Evolutionary conservation across 805 yeast species (phyloP).

Genomic region (Yarrowia divulgata): DNA sequence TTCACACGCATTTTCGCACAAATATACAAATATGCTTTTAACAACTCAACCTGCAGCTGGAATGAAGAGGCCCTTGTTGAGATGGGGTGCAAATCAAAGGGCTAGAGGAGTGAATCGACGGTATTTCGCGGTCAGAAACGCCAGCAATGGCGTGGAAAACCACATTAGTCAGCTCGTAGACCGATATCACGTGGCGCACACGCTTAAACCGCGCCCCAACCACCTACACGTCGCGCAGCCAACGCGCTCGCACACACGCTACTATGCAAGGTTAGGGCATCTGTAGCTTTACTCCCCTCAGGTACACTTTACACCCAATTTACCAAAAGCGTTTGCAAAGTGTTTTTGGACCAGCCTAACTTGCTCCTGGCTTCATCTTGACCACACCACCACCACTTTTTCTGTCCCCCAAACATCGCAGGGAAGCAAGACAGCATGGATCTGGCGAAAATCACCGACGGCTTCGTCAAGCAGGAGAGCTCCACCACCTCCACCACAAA

Average conservation of each 20-base stretch:
- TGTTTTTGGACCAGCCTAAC: slow-evolving; percentile 9
- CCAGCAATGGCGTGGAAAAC: background rate
- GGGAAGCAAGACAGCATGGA: slow-evolving; percentile 13
- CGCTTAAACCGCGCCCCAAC: background rate
- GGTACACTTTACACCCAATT: slow-evolving; percentile 35
- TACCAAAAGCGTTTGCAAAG: slow-evolving; percentile 37
- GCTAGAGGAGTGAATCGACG: too few species aligned
- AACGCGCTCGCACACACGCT: slow-evolving; percentile 9
- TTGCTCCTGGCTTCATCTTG: slow-evolving; percentile 29
- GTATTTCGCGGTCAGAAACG: background rate
- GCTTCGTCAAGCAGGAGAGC: slow-evolving; percentile 33
- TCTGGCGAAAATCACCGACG: slow-evolving; percentile 38
- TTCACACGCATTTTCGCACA: slow-evolving; percentile 13
- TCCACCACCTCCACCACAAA: slow-evolving; percentile 3
- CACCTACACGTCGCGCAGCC: slow-evolving; percentile 1
- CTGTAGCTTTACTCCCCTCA: background rate
- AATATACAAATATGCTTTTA: slow-evolving; percentile 14
- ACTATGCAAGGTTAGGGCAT: slow-evolving; percentile 4
- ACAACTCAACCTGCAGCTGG: slow-evolving; percentile 34
- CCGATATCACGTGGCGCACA: too few species aligned
- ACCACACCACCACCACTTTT: slow-evolving; percentile 12
- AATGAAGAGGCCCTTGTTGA: slow-evolving; percentile 34
- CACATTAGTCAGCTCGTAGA: background rate
- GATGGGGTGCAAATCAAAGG: background rate
- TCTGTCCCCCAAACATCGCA: too few species aligned